Conservation (phyloP, 495 filamentous ascomycete species). For the Friedmanniomyces endolithicus region DNA sequence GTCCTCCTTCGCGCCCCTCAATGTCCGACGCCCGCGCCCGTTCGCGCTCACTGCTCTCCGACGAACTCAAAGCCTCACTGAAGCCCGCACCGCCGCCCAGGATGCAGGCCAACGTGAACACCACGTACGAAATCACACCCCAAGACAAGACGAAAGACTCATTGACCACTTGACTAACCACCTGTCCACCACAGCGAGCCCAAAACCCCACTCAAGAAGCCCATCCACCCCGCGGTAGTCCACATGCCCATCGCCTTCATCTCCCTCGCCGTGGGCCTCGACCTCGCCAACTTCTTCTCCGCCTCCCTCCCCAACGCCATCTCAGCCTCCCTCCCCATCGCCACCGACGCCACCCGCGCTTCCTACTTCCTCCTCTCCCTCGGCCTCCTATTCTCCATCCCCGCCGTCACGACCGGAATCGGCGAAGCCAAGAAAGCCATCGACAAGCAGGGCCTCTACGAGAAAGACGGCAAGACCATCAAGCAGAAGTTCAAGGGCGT, state of each 20-base stretch:
- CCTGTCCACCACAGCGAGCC: constrained; percentile 2
- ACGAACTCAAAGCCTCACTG: constrained; percentile 8
- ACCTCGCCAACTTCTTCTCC: constrained; percentile 16
- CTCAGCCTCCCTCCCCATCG: constrained; percentile 8
- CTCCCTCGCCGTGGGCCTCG: constrained; percentile 24
- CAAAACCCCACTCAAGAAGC: constrained; percentile 18
- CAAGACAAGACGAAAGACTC: neutral
- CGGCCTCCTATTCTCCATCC: constrained; percentile 19
- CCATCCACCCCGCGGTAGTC: constrained; percentile 27
- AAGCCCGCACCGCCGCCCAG: constrained; percentile 8
- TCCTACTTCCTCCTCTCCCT: constrained; percentile 19
- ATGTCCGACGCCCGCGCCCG: constrained; percentile 13
- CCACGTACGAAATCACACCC: constrained; percentile 1
- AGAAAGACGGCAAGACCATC: constrained; percentile 17
- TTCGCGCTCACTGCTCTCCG: constrained; percentile 11
- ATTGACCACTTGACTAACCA: neutral
- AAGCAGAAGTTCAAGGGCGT: constrained; percentile 19
- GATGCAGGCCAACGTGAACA: constrained; percentile 9
- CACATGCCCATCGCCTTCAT: constrained; percentile 30
- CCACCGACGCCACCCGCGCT: constrained; percentile 16
- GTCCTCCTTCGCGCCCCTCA: neutral
- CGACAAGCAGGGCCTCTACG: constrained; percentile 19
- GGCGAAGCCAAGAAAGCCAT: constrained; percentile 17
- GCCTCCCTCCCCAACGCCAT: constrained; percentile 6
- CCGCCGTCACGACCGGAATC: constrained; percentile 19